Evolutionary conservation across 2,329 filamentous ascomycete genomes (phyloP).

Genomic region (Alternaria brassicicola): DNA sequence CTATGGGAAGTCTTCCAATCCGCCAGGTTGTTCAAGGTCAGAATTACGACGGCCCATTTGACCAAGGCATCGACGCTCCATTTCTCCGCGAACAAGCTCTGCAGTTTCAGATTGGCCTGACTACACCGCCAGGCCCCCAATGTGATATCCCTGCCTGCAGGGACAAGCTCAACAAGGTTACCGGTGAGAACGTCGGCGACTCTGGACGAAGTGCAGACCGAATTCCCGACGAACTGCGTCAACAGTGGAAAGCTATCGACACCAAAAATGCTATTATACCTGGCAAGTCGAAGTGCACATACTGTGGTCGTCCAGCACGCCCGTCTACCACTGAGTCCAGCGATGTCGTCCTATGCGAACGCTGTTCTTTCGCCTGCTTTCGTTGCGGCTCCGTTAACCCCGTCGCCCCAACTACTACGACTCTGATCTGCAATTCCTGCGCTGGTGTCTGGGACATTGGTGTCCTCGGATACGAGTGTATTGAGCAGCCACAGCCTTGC

Average conservation of each 20-base stretch:
- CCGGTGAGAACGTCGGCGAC: slow-evolving; percentile 49
- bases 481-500: slow-evolving; percentile 19
- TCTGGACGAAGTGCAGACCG: slow-evolving; percentile 49
- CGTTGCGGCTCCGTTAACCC: slow-evolving; percentile 41
- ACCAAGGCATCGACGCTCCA: slow-evolving; percentile 31
- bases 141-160: slow-evolving; percentile 38
- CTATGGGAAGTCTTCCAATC: slow-evolving; percentile 52
- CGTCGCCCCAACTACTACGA: slow-evolving; percentile 22
- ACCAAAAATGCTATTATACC: slow-evolving; percentile 12
- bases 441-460: slow-evolving; percentile 46
- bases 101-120: slow-evolving; percentile 42
- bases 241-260: slow-evolving; percentile 29
- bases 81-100: slow-evolving; percentile 37
- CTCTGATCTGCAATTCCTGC: slow-evolving; percentile 42
- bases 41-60: slow-evolving; percentile 50
- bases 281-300: slow-evolving; percentile 43
- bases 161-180: slow-evolving; percentile 40
- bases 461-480: slow-evolving; percentile 48
- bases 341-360: slow-evolving; percentile 44
- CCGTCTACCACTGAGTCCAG: slow-evolving; percentile 11
- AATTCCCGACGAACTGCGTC: slow-evolving; percentile 49
- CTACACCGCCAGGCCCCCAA: slow-evolving; percentile 18
- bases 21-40: slow-evolving; percentile 55
- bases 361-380: slow-evolving; percentile 52
- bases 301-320: slow-evolving; percentile 43